Evolutionary conservation across 2,329 filamentous ascomycete species (phyloP).

Genomic region (Aureobasidium leucospermi): DNA sequence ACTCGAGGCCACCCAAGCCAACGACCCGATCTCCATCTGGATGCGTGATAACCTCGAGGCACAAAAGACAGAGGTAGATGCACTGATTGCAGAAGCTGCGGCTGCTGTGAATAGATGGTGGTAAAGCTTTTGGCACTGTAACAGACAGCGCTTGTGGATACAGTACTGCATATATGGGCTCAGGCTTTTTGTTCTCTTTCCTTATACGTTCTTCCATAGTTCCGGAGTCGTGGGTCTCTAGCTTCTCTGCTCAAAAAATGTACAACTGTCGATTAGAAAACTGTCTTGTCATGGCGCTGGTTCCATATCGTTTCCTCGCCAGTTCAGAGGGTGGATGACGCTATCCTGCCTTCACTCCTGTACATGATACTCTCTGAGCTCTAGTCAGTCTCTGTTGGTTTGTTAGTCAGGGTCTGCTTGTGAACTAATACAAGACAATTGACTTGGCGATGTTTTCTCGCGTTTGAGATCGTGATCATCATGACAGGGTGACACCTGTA

Average conservation of each 20-base stretch:
- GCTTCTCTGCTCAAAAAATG: not conserved
- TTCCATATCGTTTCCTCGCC: too few relatives aligned
- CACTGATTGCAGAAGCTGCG: slow-evolving; percentile 18
- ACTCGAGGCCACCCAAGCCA: slow-evolving; percentile 15
- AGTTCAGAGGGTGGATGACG: too few relatives aligned
- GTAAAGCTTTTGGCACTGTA: not conserved
- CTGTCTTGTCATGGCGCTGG: too few relatives aligned
- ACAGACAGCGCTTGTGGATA: too few relatives aligned
- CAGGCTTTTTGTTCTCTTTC: not conserved
- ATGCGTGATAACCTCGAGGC: slow-evolving; percentile 25
- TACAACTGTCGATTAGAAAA: too few relatives aligned
- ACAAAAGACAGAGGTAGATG: slow-evolving; percentile 20
- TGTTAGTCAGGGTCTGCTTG: too few relatives aligned
- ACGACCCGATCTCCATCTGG: slow-evolving; percentile 25
- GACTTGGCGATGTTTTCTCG: too few relatives aligned
- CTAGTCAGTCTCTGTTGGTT: too few relatives aligned
- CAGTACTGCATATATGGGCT: not conserved
- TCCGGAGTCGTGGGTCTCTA: not conserved
- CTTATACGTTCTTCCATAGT: too few relatives aligned
- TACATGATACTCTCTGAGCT: too few relatives aligned
- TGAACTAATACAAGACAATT: too few relatives aligned
- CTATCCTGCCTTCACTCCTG: too few relatives aligned
- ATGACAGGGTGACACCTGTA: not conserved
- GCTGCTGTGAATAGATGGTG: slow-evolving; percentile 17
- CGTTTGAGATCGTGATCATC: not conserved